Conservation (phyloP, 208 protist genomes). For the Trichomonas tenax region DNA sequence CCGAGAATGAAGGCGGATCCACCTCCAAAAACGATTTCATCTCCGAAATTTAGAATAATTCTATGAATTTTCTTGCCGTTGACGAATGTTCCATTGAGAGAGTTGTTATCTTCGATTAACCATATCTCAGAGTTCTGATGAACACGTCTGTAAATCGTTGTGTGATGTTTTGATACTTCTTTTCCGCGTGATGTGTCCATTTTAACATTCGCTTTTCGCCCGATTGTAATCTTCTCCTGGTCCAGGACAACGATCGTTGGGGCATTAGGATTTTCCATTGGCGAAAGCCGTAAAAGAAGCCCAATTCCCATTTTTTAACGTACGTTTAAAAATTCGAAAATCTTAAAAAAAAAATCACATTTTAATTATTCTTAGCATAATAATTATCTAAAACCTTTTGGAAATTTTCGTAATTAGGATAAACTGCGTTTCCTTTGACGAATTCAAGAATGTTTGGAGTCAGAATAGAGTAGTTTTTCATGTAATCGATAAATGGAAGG, state of each 20-base stretch:
- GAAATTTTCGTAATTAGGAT: too few species aligned
- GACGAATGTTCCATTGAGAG: neutral
- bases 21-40: constrained; percentile 15
- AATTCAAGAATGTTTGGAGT: too few species aligned
- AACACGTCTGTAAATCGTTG: neutral
- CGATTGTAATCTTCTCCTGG: neutral
- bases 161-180: constrained; percentile 12
- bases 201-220: neutral
- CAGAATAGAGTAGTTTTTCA: too few species aligned
- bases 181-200: neutral
- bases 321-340: neutral
- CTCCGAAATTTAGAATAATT: neutral
- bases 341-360: too few species aligned
- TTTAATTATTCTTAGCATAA: too few species aligned
- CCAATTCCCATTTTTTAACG: neutral
- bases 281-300: neutral
- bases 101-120: constrained; percentile 1
- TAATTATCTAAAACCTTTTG: too few species aligned
- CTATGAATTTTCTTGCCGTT: constrained; percentile 17
- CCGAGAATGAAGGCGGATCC: neutral
- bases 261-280: neutral
- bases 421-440: too few species aligned
- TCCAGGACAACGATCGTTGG: neutral
- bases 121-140: neutral
- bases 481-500: too few species aligned